Evolutionary conservation across 352 stramenopile genomes (phyloP).

Genomic region (Globisporangium cederbergense): DNA sequence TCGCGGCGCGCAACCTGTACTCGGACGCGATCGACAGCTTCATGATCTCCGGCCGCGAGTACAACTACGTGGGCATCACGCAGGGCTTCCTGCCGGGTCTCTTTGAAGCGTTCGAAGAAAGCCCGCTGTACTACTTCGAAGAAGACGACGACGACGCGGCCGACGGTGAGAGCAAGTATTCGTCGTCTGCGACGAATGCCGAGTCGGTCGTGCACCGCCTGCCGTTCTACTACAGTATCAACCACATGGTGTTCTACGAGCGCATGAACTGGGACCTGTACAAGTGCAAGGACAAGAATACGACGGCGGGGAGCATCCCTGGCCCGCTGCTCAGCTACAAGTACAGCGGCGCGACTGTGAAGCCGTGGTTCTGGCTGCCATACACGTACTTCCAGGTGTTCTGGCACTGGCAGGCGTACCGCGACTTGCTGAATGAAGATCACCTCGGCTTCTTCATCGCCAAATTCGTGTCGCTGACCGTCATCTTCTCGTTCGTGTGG

Average conservation of each 20-base stretch:
- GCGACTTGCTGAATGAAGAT: constrained; percentile 55
- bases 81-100: constrained; percentile 77
- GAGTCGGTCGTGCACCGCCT: constrained; percentile 63
- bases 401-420: constrained; percentile 75
- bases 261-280: constrained; percentile 86
- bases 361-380: constrained; percentile 81
- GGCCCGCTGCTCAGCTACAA: constrained; percentile 75
- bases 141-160: constrained; percentile 35
- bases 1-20: constrained; percentile 69
- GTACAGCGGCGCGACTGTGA: constrained; percentile 69
- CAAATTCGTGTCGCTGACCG: constrained; percentile 50
- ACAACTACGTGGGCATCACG: constrained; percentile 82
- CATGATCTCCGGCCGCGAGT: constrained; percentile 76
- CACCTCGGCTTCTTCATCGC: constrained; percentile 57
- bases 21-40: constrained; percentile 81
- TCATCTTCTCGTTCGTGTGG: constrained; percentile 66
- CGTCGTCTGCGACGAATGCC: constrained; percentile 21
- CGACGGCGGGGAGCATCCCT: constrained; percentile 49
- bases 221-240: constrained; percentile 85
- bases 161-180: constrained; percentile 27
- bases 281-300: constrained; percentile 78
- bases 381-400: constrained; percentile 84
- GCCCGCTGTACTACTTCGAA: constrained; percentile 63
- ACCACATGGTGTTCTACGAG: constrained; percentile 88
- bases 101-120: constrained; percentile 82